Evolutionary conservation across 768 basidiomycete genomes (phyloP).

Genomic region (Termitomyces sp.): DNA sequence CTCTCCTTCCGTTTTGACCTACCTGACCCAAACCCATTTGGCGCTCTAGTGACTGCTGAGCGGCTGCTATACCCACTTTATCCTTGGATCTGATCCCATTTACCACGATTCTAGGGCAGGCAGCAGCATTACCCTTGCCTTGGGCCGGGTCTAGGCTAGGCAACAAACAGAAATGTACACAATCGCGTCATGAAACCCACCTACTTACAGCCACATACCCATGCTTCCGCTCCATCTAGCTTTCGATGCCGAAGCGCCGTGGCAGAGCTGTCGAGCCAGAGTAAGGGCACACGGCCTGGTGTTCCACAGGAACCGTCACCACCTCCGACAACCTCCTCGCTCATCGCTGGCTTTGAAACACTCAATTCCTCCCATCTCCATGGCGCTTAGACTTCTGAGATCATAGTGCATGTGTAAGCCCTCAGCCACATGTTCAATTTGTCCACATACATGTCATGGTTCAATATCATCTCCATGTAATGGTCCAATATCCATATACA

Average conservation of each 20-base stretch:
- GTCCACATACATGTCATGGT: too few relatives aligned
- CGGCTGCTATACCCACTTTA: background rate
- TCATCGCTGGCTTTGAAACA: background rate
- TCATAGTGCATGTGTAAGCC: background rate
- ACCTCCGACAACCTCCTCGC: conserved; percentile 9
- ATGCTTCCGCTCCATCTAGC: conserved; percentile 9
- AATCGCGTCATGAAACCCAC: background rate
- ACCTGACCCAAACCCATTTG: background rate
- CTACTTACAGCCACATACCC: background rate
- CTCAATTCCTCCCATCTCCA: background rate
- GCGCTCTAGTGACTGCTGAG: background rate
- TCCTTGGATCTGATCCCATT: background rate
- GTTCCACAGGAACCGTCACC: conserved; percentile 6
- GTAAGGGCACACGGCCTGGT: background rate
- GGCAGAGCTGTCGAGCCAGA: background rate
- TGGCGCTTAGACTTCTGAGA: background rate
- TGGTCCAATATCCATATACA: background rate
- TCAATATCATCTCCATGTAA: too few relatives aligned
- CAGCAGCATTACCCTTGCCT: background rate
- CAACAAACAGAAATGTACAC: background rate
- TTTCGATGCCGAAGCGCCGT: conserved; percentile 7
- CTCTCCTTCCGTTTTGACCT: background rate
- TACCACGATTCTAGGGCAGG: background rate
- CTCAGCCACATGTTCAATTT: background rate
- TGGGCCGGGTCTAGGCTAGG: background rate